phyloP scores from a whole-genome alignment of 2,329 filamentous ascomycete species.

The Septoria petroselini region DNA sequence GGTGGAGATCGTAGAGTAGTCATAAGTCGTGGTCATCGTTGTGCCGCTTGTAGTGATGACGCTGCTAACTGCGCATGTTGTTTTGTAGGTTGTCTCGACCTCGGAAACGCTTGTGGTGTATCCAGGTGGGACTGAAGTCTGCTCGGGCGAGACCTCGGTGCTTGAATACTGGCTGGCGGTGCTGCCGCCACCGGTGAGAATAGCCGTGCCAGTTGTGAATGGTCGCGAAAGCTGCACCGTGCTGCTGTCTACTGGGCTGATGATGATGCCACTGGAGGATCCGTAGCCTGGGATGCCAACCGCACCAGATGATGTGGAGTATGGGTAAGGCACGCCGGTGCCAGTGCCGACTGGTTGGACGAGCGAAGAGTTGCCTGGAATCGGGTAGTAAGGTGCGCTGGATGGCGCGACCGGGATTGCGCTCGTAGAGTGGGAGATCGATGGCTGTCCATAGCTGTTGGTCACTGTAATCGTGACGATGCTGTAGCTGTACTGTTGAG shows the following conservation, averaged over 20 bases:
- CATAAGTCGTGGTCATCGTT: slow-evolving; percentile 23
- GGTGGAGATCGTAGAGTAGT: slow-evolving; percentile 20
- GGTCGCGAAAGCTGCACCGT: neutral
- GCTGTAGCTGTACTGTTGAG: slow-evolving; percentile 17
- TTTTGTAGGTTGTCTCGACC: slow-evolving; percentile 20
- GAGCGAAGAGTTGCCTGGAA: slow-evolving; percentile 16
- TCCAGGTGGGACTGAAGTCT: slow-evolving; percentile 9
- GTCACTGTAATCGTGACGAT: slow-evolving; percentile 22
- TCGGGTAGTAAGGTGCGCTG: slow-evolving; percentile 14
- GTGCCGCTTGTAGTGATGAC: slow-evolving; percentile 21
- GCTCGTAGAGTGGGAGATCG: slow-evolving; percentile 16
- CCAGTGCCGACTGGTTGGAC: slow-evolving; percentile 10
- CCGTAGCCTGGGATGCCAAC: slow-evolving; percentile 9
- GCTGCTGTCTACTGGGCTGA: slow-evolving; percentile 14
- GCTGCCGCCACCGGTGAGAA: slow-evolving; percentile 1
- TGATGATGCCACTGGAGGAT: slow-evolving; percentile 4
- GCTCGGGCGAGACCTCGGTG: slow-evolving; percentile 12
- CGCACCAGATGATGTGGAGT: slow-evolving; percentile 3
- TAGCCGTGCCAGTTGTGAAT: slow-evolving; percentile 15
- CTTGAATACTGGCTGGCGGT: slow-evolving; percentile 1
- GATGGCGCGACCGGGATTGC: slow-evolving; percentile 15
- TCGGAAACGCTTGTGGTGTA: slow-evolving; percentile 16
- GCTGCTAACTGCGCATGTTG: slow-evolving; percentile 18
- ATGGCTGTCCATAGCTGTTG: slow-evolving; percentile 13
- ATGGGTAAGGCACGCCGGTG: slow-evolving; percentile 8